phyloP scores from a whole-genome alignment of 805 yeast genomes.

The Sungouiella thailandica region DNA sequence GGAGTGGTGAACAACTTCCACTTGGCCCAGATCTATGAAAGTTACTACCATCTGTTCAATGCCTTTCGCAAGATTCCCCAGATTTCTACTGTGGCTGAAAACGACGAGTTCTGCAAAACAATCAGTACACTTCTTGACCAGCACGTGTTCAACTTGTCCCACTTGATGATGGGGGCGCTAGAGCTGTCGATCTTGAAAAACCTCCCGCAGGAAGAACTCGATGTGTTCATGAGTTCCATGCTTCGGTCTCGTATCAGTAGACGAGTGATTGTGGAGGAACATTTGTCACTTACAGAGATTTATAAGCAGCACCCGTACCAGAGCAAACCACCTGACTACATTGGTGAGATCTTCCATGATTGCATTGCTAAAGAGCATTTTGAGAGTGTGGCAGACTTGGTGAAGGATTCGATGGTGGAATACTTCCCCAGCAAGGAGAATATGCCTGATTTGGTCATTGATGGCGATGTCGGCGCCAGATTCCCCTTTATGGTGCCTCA shows the following conservation, averaged over 20 bases:
- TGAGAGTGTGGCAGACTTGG: slow-evolving; percentile 47
- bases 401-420: slow-evolving; percentile 45
- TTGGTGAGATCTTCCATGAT: slow-evolving; percentile 77
- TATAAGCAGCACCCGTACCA: slow-evolving; percentile 46
- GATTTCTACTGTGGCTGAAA: slow-evolving; percentile 68
- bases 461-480: slow-evolving; percentile 60
- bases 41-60: slow-evolving; percentile 84
- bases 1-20: slow-evolving; percentile 82
- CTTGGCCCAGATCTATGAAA: slow-evolving; percentile 80
- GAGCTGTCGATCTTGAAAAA: slow-evolving; percentile 62
- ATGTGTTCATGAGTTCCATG: slow-evolving; percentile 69
- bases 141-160: slow-evolving; percentile 79
- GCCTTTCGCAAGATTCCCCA: slow-evolving; percentile 69
- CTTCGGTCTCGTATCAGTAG: slow-evolving; percentile 84
- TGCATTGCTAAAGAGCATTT: slow-evolving; percentile 72
- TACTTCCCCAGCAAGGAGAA: slow-evolving; percentile 47
- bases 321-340: slow-evolving; percentile 47
- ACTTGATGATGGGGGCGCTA: slow-evolving; percentile 87
- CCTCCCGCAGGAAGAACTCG: slow-evolving; percentile 61
- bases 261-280: slow-evolving; percentile 88
- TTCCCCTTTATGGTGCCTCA: slow-evolving; percentile 87
- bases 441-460: slow-evolving; percentile 73
- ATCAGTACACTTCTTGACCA: slow-evolving; percentile 65
- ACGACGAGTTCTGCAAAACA: slow-evolving; percentile 63
- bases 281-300: slow-evolving; percentile 69